Base-by-base conservation (phyloP, 2,329 filamentous ascomycete species). In the Beauveria rudraprayagi region DNA sequence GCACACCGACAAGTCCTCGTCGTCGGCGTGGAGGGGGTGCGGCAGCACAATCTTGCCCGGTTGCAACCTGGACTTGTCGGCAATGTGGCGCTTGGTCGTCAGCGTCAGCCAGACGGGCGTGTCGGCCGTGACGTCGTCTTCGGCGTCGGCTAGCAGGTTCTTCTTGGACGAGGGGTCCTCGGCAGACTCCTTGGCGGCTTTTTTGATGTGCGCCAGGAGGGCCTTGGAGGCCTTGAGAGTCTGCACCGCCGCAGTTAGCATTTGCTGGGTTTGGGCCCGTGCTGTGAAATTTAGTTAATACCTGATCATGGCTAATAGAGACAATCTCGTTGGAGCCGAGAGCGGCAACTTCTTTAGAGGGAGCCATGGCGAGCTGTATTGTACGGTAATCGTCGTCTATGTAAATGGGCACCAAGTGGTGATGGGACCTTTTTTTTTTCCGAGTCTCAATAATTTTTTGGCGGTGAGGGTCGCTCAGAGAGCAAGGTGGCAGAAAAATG, bases 11-110 rank as follows among this genome's bases (percentile, higher is more conserved):
- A 86, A 78, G 61, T 82, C 83, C 61, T 83, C 77, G 66, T 86
- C 82, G 47, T 50, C 40, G 55, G 48, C 66, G 65, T 82, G 87
- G 64, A 96, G 82, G 10, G 89, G 80, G 75, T 95, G 87, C 53
- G 91, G 90, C 58, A 96, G 79, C 66, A 80, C 68, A 69, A 97
- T 90, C 77, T 93, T 95, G 73, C 84, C 83, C 30, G 92, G 92
- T 80, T 95, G 93, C 66, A 96, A 81, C 60, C 86, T 83, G 72
- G 85, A 85, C 75, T 90, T 88, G 76, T 95, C 89, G 71, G 76
- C 72, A 59, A 87, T 83, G 74, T 87, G 83, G 66, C 81, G 81
- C 77, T 88, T 88, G 64, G 84, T 87, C 56, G 83, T 85, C 65
- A 88, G 72, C 41, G 78, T 84, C 50, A 88, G 77, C 81, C 83